phyloP scores from a whole-genome alignment of 139 green algal species.

The Tetradesmus lagerheimii region DNA sequence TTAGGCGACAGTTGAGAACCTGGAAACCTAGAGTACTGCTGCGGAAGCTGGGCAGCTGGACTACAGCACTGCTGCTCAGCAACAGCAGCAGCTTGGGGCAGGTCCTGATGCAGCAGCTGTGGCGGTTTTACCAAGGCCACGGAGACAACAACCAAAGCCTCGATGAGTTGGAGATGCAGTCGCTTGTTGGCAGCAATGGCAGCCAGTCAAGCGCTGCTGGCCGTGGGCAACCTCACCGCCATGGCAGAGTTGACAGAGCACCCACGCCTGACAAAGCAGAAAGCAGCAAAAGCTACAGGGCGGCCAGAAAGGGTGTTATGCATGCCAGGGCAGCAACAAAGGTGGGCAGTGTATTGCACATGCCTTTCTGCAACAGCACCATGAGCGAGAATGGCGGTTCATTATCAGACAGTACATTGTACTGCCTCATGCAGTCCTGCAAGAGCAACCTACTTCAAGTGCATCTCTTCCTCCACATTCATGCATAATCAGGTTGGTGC shows the following conservation, averaged over 20 bases:
- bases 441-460: too few species aligned
- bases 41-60: neutral
- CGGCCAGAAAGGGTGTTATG: neutral
- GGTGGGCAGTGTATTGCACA: neutral
- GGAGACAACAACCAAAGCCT: neutral
- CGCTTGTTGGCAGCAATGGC: neutral
- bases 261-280: neutral
- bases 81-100: neutral
- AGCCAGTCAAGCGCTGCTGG: neutral
- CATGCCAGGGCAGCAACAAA: conserved; percentile 3
- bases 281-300: neutral
- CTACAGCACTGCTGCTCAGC: neutral
- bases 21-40: neutral
- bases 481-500: too few species aligned
- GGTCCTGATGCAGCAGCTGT: neutral
- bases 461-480: too few species aligned
- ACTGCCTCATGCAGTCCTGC: neutral
- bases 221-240: neutral
- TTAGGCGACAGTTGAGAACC: neutral
- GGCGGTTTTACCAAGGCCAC: neutral
- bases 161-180: neutral
- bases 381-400: neutral
- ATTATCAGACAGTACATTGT: neutral
- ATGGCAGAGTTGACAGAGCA: neutral
- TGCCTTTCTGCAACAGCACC: neutral